Evolutionary conservation across 805 yeast genomes (phyloP).

Genomic region (Wickerhamiella galacta): DNA sequence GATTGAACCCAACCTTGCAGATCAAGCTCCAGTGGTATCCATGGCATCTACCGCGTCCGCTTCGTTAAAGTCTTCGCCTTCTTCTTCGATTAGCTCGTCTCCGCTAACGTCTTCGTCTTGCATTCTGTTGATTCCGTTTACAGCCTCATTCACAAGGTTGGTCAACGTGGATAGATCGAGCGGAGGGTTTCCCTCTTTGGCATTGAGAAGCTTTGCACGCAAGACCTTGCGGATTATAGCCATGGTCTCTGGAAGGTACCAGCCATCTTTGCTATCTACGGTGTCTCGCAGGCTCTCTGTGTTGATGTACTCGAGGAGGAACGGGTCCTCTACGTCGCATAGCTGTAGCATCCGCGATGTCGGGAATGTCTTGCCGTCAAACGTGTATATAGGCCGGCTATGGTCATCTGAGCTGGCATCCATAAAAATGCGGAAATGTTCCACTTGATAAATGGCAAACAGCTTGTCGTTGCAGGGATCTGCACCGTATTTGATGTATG

Average conservation of each 20-base stretch:
- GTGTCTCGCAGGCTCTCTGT: conserved; percentile 24
- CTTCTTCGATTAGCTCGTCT: conserved; percentile 1
- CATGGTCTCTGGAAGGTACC: conserved; percentile 52
- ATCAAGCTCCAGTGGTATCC: too few species aligned
- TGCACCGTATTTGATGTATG: conserved; percentile 61
- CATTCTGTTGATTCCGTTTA: too few species aligned
- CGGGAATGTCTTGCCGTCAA: conserved; percentile 60
- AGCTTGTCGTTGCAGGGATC: conserved; percentile 47
- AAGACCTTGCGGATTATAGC: conserved; percentile 50
- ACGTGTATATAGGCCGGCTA: conserved; percentile 30
- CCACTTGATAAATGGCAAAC: conserved; percentile 62
- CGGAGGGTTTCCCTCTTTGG: conserved; percentile 29
- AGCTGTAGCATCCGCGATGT: conserved; percentile 57
- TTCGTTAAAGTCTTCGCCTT: conserved; percentile 1
- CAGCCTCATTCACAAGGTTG: conserved; percentile 4
- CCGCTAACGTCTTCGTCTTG: too few species aligned
- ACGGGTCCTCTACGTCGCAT: conserved; percentile 59
- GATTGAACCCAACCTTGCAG: too few species aligned
- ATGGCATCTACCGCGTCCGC: background rate
- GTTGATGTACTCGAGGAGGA: conserved; percentile 31
- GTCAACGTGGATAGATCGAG: background rate
- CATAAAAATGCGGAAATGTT: conserved; percentile 46
- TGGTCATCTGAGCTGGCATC: conserved; percentile 7
- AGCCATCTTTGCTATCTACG: conserved; percentile 56
- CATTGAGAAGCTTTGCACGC: conserved; percentile 51